Percentiles rank a stretch among this genome's conserved stretches.
These are phyloP conservation scores for Kazachstania kunashirensis DNA, from an alignment of 805 yeast species.

Conservation along the genomic window DNA sequence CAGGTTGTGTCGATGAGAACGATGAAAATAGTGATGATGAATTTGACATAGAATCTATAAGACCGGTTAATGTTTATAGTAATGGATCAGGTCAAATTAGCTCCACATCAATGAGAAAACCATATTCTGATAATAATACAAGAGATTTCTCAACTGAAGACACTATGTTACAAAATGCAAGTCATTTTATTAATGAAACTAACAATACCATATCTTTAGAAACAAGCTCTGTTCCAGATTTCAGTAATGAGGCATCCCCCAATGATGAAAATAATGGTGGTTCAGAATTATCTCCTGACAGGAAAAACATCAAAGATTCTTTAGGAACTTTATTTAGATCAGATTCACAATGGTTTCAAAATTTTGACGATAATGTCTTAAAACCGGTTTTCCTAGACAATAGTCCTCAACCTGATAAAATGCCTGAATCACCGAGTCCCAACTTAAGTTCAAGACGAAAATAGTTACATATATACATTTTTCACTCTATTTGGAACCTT, in stretches of 20 bases:
- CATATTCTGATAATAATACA: constrained; percentile 26
- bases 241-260: neutral
- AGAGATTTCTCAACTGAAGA: constrained; percentile 13
- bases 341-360: constrained; percentile 78
- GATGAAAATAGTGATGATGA: constrained; percentile 77
- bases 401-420: constrained; percentile 1
- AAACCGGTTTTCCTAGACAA: constrained; percentile 83
- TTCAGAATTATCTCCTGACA: constrained; percentile 4
- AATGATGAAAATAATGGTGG: neutral
- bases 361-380: constrained; percentile 85
- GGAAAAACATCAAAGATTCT: constrained; percentile 6
- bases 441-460: no score
- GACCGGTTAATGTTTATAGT: constrained; percentile 9
- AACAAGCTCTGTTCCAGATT: neutral
- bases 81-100: constrained; percentile 3
- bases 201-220: constrained; percentile 1
- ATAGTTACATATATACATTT: no score
- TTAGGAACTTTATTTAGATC: constrained; percentile 22
- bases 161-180: constrained; percentile 6
- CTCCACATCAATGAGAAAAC: constrained; percentile 1
- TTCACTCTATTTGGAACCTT: no score
- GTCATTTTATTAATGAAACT: constrained; percentile 1
- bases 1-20: constrained; percentile 76
- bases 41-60: constrained; percentile 79
- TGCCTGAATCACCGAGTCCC: no score